These are phyloP conservation scores for Fraxinus sp. DNA, from an alignment of 305 asterid genomes.

Conservation along the genomic window DNA sequence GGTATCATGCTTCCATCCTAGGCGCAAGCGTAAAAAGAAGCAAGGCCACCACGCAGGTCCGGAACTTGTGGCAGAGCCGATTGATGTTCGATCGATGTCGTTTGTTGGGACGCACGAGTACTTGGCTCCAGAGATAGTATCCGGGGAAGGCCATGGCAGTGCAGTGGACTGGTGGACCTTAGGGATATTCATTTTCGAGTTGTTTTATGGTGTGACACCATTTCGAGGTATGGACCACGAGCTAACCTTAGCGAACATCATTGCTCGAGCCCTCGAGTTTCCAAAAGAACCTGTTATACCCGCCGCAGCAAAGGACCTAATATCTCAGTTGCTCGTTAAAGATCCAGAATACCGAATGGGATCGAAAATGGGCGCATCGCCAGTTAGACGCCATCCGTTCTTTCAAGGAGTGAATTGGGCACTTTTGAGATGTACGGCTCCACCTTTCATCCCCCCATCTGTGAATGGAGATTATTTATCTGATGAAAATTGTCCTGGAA, in stretches of 20 bases:
- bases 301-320: slow-evolving; percentile 62
- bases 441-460: slow-evolving; percentile 71
- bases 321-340: slow-evolving; percentile 64
- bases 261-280: slow-evolving; percentile 93
- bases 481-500: slow-evolving; percentile 56
- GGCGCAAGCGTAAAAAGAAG: slow-evolving; percentile 74
- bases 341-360: slow-evolving; percentile 80
- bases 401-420: slow-evolving; percentile 93
- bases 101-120: slow-evolving; percentile 93
- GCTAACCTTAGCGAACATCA: slow-evolving; percentile 77
- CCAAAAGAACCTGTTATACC: slow-evolving; percentile 72
- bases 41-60: slow-evolving; percentile 48
- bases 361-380: slow-evolving; percentile 86
- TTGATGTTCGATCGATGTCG: slow-evolving; percentile 79
- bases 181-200: slow-evolving; percentile 69
- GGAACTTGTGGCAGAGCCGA: slow-evolving; percentile 77
- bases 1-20: slow-evolving; percentile 70
- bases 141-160: slow-evolving; percentile 93
- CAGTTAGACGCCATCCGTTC: slow-evolving; percentile 73
- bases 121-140: slow-evolving; percentile 86
- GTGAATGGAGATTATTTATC: slow-evolving; percentile 49
- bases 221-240: slow-evolving; percentile 85
- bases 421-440: slow-evolving; percentile 71
- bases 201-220: slow-evolving; percentile 80
- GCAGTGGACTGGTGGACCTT: slow-evolving; percentile 96